phyloP scores from a whole-genome alignment of 2,329 filamentous ascomycete genomes.

The Pezicula carpinea region DNA sequence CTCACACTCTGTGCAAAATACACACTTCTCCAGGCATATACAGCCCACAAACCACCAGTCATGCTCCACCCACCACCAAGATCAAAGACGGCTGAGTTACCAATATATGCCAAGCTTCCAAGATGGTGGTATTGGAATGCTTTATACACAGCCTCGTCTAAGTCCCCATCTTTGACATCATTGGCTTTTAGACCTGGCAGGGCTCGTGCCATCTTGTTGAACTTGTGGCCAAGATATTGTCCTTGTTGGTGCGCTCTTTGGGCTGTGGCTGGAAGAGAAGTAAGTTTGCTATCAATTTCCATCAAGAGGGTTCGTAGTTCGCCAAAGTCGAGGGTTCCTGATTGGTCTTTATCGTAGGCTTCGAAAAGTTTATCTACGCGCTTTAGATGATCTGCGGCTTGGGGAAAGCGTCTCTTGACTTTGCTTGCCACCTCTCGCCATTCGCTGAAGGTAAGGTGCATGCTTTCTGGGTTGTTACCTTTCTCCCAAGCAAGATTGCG shows the following conservation, averaged over 20 bases:
- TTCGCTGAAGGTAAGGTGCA: conserved; percentile 80
- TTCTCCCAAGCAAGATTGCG: conserved; percentile 87
- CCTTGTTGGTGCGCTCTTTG: conserved; percentile 97
- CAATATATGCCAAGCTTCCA: conserved; percentile 88
- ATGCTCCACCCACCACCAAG: conserved; percentile 72
- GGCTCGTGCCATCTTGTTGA: conserved; percentile 82
- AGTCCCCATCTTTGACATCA: conserved; percentile 78
- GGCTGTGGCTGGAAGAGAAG: conserved; percentile 88
- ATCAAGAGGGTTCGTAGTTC: conserved; percentile 83
- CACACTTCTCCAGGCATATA: conserved; percentile 92
- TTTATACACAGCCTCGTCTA: conserved; percentile 89
- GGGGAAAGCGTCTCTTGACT: conserved; percentile 85
- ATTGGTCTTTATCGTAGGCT: conserved; percentile 89
- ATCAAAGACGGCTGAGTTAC: conserved; percentile 95
- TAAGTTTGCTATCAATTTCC: conserved; percentile 93
- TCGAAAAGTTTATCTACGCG: conserved; percentile 88
- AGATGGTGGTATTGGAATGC: conserved; percentile 93
- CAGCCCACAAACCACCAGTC: conserved; percentile 81
- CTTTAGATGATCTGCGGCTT: conserved; percentile 80
- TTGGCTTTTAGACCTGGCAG: conserved; percentile 73
- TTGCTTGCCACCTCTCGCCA: conserved; percentile 82
- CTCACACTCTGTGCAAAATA: conserved; percentile 99
- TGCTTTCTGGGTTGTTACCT: conserved; percentile 82
- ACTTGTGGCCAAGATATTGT: conserved; percentile 84
- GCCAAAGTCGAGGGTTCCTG: conserved; percentile 87